Base-by-base conservation (phyloP, 208 protist genomes). In the Tritrichomonas musculus region DNA sequence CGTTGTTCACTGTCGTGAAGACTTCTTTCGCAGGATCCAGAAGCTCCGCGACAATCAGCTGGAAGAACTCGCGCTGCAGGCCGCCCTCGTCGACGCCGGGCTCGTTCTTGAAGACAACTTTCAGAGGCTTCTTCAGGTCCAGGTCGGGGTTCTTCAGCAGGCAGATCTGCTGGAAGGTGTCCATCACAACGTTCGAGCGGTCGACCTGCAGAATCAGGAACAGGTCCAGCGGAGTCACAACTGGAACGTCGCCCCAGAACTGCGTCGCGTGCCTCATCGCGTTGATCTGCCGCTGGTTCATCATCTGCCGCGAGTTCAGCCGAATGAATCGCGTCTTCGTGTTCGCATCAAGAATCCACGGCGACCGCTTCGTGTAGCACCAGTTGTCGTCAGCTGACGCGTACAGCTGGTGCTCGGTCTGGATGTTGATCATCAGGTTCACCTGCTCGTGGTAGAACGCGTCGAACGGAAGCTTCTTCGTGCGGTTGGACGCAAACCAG, bases 51-150 rank as follows among this genome's bases (percentile, higher is more conserved):
- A 97, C 92, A n/a, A 98, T 93, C 0, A 99, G 94, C 94, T 98
- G 97, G 94, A 99, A 99, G 92, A 99, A 98, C 93, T 99, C 98
- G 94, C 98, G 98, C 92, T 96, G 94, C 30, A 99, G 94, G n/a
- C 98, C 98, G 17, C 98, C 98, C 93, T 98, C 96, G 94, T 99
- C 98, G 41, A 99, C 95, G 73, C 97, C 98, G 80, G 98, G 97
- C 92, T 98, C 97, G 27, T 96, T 96, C 1, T 96, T 93, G 93
- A 98, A 98, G 36, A 96, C 92, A n/a, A 98, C 96, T 75, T 97
- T 97, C 14, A 98, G 92, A 88, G 95, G 96, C 93, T 97, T 98
- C 95, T 96, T 97, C 25, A 98, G 93, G 33, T 98, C 95, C 5
- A 57, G 20, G 20, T 53, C 47, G 9, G 47, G 30, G 4, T 88